phyloP scores from a whole-genome alignment of 768 basidiomycete genomes.

The Suillus subluteus region DNA sequence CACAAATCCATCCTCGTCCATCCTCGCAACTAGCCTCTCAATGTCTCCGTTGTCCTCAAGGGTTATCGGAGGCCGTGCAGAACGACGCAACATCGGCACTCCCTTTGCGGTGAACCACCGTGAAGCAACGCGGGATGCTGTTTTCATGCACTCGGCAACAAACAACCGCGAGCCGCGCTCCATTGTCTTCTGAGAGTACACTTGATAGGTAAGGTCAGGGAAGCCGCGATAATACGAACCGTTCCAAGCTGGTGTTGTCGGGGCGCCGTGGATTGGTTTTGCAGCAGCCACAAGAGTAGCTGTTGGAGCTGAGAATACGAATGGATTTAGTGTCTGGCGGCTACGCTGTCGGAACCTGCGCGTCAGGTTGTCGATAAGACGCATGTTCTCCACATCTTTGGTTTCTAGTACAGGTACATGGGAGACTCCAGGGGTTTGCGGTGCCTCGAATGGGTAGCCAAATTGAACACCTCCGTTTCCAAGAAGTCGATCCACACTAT shows the following conservation, averaged over 20 bases:
- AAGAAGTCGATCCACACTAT: slow-evolving; percentile 60
- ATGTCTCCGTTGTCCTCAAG: slow-evolving; percentile 36
- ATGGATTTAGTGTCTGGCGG: slow-evolving; percentile 24
- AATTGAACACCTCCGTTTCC: slow-evolving; percentile 27
- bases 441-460: slow-evolving; percentile 26
- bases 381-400: slow-evolving; percentile 33
- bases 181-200: slow-evolving; percentile 29
- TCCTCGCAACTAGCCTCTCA: slow-evolving; percentile 49
- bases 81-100: slow-evolving; percentile 68
- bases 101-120: slow-evolving; percentile 62
- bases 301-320: slow-evolving; percentile 29
- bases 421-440: neutral
- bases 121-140: slow-evolving; percentile 77
- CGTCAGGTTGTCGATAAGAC: slow-evolving; percentile 33
- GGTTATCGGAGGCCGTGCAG: slow-evolving; percentile 36
- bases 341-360: slow-evolving; percentile 29
- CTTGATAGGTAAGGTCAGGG: slow-evolving; percentile 51
- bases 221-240: slow-evolving; percentile 49
- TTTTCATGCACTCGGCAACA: slow-evolving; percentile 83
- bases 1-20: slow-evolving; percentile 51
- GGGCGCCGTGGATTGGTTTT: slow-evolving; percentile 37
- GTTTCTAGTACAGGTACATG: slow-evolving; percentile 15
- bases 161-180: slow-evolving; percentile 53
- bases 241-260: slow-evolving; percentile 28
- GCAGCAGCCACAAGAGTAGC: slow-evolving; percentile 32